Conservation (phyloP, 768 basidiomycete species). For the Suillus lakei region DNA sequence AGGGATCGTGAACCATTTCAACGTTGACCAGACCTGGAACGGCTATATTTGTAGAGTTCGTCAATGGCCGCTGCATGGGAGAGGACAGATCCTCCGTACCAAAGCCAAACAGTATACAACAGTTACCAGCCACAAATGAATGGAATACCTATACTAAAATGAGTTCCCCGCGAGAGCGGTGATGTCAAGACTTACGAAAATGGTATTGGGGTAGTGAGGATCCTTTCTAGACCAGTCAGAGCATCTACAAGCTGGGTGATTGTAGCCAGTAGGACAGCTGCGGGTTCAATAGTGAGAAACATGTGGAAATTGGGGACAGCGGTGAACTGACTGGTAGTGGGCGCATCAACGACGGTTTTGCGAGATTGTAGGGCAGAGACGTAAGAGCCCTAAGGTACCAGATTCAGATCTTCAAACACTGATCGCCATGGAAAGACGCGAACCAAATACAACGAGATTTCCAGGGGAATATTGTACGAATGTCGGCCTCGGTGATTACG, state of each 20-base stretch:
- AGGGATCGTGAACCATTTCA: constrained; percentile 70
- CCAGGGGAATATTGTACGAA: constrained; percentile 69
- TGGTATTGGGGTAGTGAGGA: constrained; percentile 77
- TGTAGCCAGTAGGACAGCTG: constrained; percentile 52
- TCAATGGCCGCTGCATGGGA: background rate
- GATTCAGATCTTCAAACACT: constrained; percentile 1
- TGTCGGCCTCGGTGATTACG: constrained; percentile 40
- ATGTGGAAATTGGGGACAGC: constrained; percentile 7
- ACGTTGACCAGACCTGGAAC: constrained; percentile 59
- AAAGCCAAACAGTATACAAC: constrained; percentile 62
- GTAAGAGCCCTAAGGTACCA: constrained; percentile 61
- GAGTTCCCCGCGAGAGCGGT: background rate
- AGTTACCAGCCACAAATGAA: constrained; percentile 72
- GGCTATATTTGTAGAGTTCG: constrained; percentile 44
- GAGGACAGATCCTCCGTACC: constrained; percentile 40
- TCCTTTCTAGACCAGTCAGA: constrained; percentile 71
- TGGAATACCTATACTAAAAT: constrained; percentile 52
- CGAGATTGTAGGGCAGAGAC: constrained; percentile 62
- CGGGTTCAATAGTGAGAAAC: constrained; percentile 3
- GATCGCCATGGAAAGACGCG: constrained; percentile 19
- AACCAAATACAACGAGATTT: constrained; percentile 71
- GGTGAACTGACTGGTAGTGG: constrained; percentile 58
- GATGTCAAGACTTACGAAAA: constrained; percentile 55
- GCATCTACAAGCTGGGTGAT: constrained; percentile 65
- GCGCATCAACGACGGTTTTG: constrained; percentile 57